Evolutionary conservation across 2,329 filamentous ascomycete species (phyloP), one percentile per base, ranked within the genome.

Genomic region (Penicillium vulpinum): DNA sequence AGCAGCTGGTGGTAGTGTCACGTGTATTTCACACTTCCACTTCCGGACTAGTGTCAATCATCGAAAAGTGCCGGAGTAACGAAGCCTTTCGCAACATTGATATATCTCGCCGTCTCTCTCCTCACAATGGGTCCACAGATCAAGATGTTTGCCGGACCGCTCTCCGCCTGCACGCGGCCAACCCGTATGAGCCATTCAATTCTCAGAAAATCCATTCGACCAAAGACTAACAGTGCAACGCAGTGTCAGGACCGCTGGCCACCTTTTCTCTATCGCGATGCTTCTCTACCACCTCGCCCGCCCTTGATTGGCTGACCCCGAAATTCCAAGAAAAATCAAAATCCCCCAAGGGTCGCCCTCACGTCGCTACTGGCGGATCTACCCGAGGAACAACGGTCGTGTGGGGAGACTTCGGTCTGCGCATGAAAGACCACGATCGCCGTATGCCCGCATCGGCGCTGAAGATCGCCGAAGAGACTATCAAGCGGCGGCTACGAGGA

Each of bases 351-450:
- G 94, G 93, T 38, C 86, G 92, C 2, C 88, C 90, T 48, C 86
- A 91, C 67, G 92, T 97, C 47, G 85, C 90, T 24, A 99, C 92
- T 0, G 94, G 94, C 60, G 94, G 94, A 59, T 95, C 90, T 54
- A 87, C 84, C 35, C 92, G 95, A 74, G 94, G 94, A 66, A 99
- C 94, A 35, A 97, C 93, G 0, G 89, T 99, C 21, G 87, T 95
- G 56, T 97, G 92, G 91, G 94, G 94, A 54, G 92, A 97, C 75
- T 99, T 92, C 73, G 94, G 94, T 9, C 80, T 99, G 65, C 90
- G 94, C 56, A 94, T 99, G 87, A 87, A 83, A 62, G 94, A 99
- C 77, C 90, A 96, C 74, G 90, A 97, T 78, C 89, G 94, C 56
- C 86, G 94, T 70, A 90, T 99, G 73, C 91, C 89, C 65, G 90